Percentiles rank a stretch among this genome's conserved stretches.
These are phyloP conservation scores for Aspergillus sojae DNA, from an alignment of 2,329 filamentous ascomycete species.

Conservation along the genomic window DNA sequence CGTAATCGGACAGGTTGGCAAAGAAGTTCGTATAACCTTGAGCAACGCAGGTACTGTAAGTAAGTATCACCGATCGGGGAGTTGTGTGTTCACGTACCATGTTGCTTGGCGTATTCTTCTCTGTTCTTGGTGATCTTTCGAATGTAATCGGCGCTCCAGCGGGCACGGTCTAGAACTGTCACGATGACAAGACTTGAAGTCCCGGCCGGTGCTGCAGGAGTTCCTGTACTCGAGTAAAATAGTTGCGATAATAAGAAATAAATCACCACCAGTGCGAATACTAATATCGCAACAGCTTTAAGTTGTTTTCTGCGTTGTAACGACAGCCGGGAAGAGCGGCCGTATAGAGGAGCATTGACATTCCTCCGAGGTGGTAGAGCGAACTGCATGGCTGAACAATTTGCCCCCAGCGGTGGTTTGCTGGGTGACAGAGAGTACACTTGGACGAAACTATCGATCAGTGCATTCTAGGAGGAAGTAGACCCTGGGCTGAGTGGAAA, in stretches of 20 bases:
- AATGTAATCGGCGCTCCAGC: conserved; percentile 67
- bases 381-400: conserved; percentile 70
- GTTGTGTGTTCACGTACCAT: conserved; percentile 63
- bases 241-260: conserved; percentile 62
- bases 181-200: conserved; percentile 71
- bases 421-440: conserved; percentile 17
- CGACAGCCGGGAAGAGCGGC: conserved; percentile 46
- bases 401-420: conserved; percentile 24
- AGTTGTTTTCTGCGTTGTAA: conserved; percentile 62
- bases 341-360: conserved; percentile 74
- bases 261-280: conserved; percentile 58
- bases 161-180: conserved; percentile 74
- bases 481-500: background rate
- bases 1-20: conserved; percentile 74
- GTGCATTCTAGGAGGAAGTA: conserved; percentile 9
- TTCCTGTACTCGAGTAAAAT: conserved; percentile 33
- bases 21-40: conserved; percentile 89
- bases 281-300: conserved; percentile 59
- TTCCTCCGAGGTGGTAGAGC: conserved; percentile 84
- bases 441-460: conserved; percentile 5
- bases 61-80: background rate
- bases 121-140: conserved; percentile 79
- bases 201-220: conserved; percentile 30
- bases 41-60: background rate
- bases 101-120: conserved; percentile 77